These are phyloP conservation scores for Tetrahymena thermophila DNA, from an alignment of 73 alveolate genomes.

Conservation along the genomic window DNA sequence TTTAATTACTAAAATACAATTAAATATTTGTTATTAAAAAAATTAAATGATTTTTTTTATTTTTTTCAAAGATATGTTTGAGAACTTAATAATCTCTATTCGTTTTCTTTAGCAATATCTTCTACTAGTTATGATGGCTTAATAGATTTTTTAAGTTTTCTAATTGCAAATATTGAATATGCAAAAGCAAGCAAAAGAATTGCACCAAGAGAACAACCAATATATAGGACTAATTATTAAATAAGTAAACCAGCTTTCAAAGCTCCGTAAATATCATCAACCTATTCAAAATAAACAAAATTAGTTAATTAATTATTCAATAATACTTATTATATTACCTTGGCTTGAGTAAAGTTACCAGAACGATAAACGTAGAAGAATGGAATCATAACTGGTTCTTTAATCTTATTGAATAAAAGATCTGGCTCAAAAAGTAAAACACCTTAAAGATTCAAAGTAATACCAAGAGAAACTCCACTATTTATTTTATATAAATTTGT, in stretches of 20 bases:
- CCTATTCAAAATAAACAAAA: background rate
- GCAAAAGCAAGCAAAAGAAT: background rate
- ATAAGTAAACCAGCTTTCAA: background rate
- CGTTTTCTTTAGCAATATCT: background rate
- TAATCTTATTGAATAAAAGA: background rate
- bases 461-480: background rate
- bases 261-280: background rate
- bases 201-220: background rate
- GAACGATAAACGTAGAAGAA: background rate
- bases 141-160: background rate
- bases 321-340: background rate
- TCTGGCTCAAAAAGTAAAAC: background rate
- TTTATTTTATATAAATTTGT: background rate
- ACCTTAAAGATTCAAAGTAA: background rate
- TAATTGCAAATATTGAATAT: background rate
- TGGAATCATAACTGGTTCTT: background rate
- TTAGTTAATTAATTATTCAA: background rate
- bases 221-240: background rate
- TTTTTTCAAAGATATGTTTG: background rate
- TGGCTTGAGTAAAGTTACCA: background rate
- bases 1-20: background rate
- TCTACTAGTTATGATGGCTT: background rate
- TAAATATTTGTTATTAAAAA: background rate
- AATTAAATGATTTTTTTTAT: background rate
- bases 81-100: background rate